Conservation (phyloP, 306 rosid species). For the apple (Malus domestica) region DNA sequence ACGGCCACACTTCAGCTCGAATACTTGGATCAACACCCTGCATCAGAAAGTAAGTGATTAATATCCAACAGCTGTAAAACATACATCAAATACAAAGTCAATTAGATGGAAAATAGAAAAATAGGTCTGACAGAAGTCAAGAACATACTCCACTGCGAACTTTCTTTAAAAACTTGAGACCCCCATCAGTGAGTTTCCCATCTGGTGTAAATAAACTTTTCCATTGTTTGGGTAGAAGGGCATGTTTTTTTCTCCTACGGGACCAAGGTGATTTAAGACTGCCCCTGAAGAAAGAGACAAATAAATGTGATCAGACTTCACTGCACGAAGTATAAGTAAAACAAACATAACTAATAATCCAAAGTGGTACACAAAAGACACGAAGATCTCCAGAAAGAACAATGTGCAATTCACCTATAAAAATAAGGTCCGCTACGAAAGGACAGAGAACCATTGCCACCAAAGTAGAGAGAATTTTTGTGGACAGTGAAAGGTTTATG, state of each 20-base stretch:
- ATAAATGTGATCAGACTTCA: neutral
- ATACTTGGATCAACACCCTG: constrained; percentile 23
- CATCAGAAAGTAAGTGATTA: neutral
- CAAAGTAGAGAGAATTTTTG: neutral
- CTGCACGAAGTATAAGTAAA: neutral
- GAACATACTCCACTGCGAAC: constrained; percentile 21
- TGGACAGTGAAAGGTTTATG: neutral
- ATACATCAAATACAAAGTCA: neutral
- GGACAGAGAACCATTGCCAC: neutral
- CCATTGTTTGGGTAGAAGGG: constrained; percentile 21
- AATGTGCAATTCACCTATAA: neutral
- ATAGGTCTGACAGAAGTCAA: neutral
- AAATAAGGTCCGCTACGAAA: neutral
- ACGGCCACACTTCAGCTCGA: constrained; percentile 24
- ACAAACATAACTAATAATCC: neutral
- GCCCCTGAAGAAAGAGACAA: constrained; percentile 1
- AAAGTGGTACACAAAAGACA: neutral
- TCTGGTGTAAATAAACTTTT: constrained; percentile 17
- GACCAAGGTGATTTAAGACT: constrained; percentile 26
- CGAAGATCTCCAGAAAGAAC: neutral
- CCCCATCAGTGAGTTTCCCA: constrained; percentile 19
- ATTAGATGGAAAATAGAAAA: neutral
- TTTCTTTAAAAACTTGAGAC: constrained; percentile 22
- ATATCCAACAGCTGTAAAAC: neutral
- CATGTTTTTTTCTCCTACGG: constrained; percentile 20